phyloP scores from a whole-genome alignment of 2,329 filamentous ascomycete species.

The Ophiostoma australiae region DNA sequence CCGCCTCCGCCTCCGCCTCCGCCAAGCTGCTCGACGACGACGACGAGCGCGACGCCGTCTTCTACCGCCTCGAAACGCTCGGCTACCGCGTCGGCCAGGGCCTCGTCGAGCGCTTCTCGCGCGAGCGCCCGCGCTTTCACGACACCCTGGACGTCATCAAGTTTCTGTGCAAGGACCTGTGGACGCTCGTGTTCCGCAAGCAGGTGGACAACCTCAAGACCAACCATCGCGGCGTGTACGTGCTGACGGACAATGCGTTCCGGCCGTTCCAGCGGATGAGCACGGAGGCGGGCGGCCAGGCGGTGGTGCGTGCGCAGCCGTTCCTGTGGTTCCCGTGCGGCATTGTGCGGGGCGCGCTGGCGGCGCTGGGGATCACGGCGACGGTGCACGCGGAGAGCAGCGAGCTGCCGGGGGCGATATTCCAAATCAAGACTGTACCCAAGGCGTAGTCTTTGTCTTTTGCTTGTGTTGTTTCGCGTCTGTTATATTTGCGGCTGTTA shows the following conservation, averaged over 20 bases:
- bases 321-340: slow-evolving; percentile 96
- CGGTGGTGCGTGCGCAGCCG: slow-evolving; percentile 71
- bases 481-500: slow-evolving; percentile 5
- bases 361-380: slow-evolving; percentile 84
- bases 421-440: slow-evolving; percentile 86
- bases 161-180: slow-evolving; percentile 97
- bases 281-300: slow-evolving; percentile 69
- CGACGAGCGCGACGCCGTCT: slow-evolving; percentile 77
- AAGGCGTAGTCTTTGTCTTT: slow-evolving; percentile 49
- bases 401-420: slow-evolving; percentile 82
- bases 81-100: slow-evolving; percentile 92
- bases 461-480: not conserved
- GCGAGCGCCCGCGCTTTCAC: slow-evolving; percentile 79
- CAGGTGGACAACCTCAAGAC: slow-evolving; percentile 99
- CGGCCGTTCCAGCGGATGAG: slow-evolving; percentile 86
- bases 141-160: slow-evolving; percentile 96
- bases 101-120: slow-evolving; percentile 84
- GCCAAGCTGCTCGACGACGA: slow-evolving; percentile 59
- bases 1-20: not conserved
- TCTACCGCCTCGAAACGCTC: slow-evolving; percentile 73
- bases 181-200: slow-evolving; percentile 90
- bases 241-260: slow-evolving; percentile 89
- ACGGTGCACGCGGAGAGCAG: slow-evolving; percentile 86
- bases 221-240: slow-evolving; percentile 93
- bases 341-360: slow-evolving; percentile 82